Percentiles rank a stretch among this genome's conserved stretches.
Evolutionary conservation across 352 stramenopile species (phyloP).

Genomic region (Aphanomyces astaci): DNA sequence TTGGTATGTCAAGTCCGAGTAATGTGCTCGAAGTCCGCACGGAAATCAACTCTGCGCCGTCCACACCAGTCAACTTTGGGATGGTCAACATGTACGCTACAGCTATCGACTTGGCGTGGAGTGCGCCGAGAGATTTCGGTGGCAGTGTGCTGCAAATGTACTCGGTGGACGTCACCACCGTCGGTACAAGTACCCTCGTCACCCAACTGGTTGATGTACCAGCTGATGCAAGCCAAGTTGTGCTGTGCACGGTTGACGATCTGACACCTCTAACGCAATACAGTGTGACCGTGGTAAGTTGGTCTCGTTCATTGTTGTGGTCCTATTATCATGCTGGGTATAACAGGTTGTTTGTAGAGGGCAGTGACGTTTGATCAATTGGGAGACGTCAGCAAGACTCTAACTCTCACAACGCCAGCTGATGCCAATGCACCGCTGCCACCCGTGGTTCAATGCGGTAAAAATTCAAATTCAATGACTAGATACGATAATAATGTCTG

Average conservation of each 20-base stretch:
- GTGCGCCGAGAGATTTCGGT: not conserved
- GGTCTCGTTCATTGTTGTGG: not conserved
- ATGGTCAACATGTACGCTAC: not conserved
- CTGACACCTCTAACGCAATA: not conserved
- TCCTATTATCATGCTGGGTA: too few species aligned
- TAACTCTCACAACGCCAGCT: not conserved
- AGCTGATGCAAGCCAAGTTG: not conserved
- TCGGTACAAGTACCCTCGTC: not conserved
- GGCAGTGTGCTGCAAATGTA: not conserved
- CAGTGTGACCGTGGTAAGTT: not conserved
- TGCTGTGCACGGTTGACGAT: not conserved
- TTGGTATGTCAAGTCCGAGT: not conserved
- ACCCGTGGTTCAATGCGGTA: conserved; percentile 4
- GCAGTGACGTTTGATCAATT: not conserved
- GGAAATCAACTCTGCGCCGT: not conserved
- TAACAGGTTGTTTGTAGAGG: conserved; percentile 10
- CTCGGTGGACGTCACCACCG: not conserved
- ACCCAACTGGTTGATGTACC: not conserved
- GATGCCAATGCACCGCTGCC: not conserved
- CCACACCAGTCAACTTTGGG: not conserved
- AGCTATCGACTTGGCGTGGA: not conserved
- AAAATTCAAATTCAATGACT: not conserved
- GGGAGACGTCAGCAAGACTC: not conserved
- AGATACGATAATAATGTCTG: not conserved
- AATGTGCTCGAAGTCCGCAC: not conserved